phyloP scores from a whole-genome alignment of 2,329 filamentous ascomycete genomes.

The Chrysosporium keratinophilum region DNA sequence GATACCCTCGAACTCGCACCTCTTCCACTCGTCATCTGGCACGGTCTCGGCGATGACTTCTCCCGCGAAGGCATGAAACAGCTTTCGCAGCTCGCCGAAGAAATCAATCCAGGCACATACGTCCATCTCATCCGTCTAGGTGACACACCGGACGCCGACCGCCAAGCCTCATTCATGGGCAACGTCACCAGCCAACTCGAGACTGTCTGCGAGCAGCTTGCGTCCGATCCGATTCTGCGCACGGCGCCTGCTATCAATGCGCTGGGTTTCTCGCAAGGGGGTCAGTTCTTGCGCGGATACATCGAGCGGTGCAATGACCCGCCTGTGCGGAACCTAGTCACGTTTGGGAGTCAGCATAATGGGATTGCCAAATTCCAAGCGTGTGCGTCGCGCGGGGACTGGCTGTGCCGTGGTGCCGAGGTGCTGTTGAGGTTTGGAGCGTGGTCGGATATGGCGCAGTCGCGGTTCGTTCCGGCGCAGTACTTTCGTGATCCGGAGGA shows the following conservation, averaged over 20 bases:
- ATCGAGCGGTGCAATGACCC: conserved; percentile 75
- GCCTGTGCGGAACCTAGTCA: conserved; percentile 67
- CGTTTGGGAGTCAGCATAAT: conserved; percentile 85
- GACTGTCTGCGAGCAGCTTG: conserved; percentile 66
- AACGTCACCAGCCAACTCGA: conserved; percentile 72
- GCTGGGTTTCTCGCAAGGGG: conserved; percentile 89
- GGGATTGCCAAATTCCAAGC: conserved; percentile 75
- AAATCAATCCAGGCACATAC: conserved; percentile 69
- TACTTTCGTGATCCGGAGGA: conserved; percentile 72
- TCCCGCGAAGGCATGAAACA: conserved; percentile 61
- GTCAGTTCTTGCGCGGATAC: conserved; percentile 87
- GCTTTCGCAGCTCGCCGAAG: conserved; percentile 60
- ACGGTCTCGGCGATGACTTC: conserved; percentile 62
- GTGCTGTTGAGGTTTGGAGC: conserved; percentile 67
- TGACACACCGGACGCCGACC: conserved; percentile 57
- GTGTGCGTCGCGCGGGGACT: conserved; percentile 58
- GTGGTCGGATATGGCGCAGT: conserved; percentile 70
- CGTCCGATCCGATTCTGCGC: conserved; percentile 65
- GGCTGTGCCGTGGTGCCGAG: conserved; percentile 71
- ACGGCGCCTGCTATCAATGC: conserved; percentile 79
- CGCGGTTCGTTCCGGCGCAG: conserved; percentile 76
- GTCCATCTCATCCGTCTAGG: conserved; percentile 69
- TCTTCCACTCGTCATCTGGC: conserved; percentile 88
- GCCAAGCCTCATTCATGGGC: conserved; percentile 77
- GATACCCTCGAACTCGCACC: conserved; percentile 26